These are phyloP conservation scores for Trichoderma koningii DNA, from an alignment of 2,329 filamentous ascomycete genomes.

Conservation along the genomic window DNA sequence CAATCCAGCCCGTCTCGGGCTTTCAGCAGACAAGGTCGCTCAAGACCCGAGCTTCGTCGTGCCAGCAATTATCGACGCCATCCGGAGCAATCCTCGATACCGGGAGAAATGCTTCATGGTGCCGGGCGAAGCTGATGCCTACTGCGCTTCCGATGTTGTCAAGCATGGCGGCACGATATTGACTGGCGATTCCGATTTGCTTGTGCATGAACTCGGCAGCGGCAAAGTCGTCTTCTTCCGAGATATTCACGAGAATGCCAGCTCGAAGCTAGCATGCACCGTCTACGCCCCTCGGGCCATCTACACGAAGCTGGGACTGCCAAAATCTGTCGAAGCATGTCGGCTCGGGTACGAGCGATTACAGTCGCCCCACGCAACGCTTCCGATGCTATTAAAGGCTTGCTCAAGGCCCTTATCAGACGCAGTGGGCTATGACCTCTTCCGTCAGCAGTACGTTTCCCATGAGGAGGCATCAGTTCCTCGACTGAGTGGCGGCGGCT, in stretches of 20 bases:
- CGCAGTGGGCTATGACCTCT: conserved; percentile 34
- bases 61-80: conserved; percentile 71
- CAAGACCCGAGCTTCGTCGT: conserved; percentile 72
- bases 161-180: conserved; percentile 60
- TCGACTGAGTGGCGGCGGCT: conserved; percentile 16
- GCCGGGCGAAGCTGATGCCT: conserved; percentile 81
- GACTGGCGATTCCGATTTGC: conserved; percentile 84
- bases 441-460: conserved; percentile 40
- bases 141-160: conserved; percentile 69
- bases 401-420: conserved; percentile 34
- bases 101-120: conserved; percentile 58
- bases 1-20: conserved; percentile 35
- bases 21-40: conserved; percentile 38
- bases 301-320: conserved; percentile 47
- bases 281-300: conserved; percentile 43
- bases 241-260: conserved; percentile 54
- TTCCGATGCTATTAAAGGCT: conserved; percentile 37
- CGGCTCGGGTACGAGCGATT: conserved; percentile 44
- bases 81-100: conserved; percentile 52
- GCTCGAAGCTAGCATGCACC: conserved; percentile 33
- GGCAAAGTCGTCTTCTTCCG: conserved; percentile 69
- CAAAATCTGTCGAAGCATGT: conserved; percentile 34
- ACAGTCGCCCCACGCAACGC: conserved; percentile 34
- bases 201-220: conserved; percentile 70
- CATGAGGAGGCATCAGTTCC: conserved; percentile 33